phyloP scores from a whole-genome alignment of 1,284 basidiomycete species.

The Earliella scabrosa region DNA sequence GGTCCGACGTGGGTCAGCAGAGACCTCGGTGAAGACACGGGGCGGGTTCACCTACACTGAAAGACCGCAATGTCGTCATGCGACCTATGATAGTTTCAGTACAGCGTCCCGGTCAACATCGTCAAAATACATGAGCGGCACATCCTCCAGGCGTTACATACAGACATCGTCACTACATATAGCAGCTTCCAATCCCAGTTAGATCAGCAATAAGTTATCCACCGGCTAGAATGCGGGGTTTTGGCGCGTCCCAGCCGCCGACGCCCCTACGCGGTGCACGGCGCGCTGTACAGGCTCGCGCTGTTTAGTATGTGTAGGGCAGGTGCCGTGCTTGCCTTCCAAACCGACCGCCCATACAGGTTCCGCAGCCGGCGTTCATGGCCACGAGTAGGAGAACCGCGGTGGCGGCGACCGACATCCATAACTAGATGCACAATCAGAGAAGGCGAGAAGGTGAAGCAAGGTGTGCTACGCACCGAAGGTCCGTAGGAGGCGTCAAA shows the following conservation, averaged over 20 bases:
- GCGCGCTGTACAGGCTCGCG: background rate
- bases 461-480: conserved; percentile 25
- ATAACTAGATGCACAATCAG: conserved; percentile 25
- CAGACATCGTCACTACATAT: no score
- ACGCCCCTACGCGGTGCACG: no score
- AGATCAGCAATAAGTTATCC: conserved; percentile 6
- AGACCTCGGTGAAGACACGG: no score
- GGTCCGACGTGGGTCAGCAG: no score
- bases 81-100: no score
- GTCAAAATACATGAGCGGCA: no score
- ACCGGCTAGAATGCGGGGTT: background rate
- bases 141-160: no score
- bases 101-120: no score
- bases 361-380: conserved; percentile 35
- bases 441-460: background rate
- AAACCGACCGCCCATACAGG: conserved; percentile 32
- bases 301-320: conserved; percentile 22
- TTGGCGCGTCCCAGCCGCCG: no score
- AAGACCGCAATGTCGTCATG: no score
- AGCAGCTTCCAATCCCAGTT: no score
- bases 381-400: conserved; percentile 28
- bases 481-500: conserved; percentile 32
- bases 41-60: no score
- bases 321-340: conserved; percentile 24
- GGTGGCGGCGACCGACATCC: conserved; percentile 36